Conservation (phyloP, 2,329 filamentous ascomycete genomes). For the Colletotrichum acutatum region DNA sequence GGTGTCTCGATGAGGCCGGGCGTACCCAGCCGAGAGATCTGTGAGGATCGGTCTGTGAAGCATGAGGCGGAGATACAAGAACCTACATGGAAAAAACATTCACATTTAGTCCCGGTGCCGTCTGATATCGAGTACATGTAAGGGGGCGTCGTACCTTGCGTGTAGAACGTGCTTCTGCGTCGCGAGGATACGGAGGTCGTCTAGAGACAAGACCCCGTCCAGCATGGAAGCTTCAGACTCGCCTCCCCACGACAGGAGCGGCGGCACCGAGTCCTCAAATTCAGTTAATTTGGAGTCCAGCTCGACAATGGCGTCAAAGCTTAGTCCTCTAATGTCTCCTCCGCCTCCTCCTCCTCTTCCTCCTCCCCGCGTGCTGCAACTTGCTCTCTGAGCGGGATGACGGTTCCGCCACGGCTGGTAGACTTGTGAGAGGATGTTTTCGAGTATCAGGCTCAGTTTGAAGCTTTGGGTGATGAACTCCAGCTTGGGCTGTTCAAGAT, state of each 20-base stretch:
- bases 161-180: neutral
- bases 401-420: constrained; percentile 39
- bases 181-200: neutral
- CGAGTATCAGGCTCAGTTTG: constrained; percentile 37
- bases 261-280: neutral
- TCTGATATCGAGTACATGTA: too few relatives aligned
- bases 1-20: neutral
- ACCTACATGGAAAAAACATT: neutral
- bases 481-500: neutral
- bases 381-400: neutral
- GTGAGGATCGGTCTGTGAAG: constrained; percentile 37
- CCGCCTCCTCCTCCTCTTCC: too few relatives aligned
- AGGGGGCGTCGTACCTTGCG: neutral
- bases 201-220: neutral
- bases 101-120: neutral
- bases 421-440: constrained; percentile 46
- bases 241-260: neutral
- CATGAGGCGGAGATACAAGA: constrained; percentile 18
- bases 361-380: neutral
- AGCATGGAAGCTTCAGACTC: neutral
- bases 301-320: constrained; percentile 5
- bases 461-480: constrained; percentile 37
- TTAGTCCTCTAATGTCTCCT: neutral
- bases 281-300: neutral
- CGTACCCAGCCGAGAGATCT: constrained; percentile 36